Evolutionary conservation across 2,329 filamentous ascomycete species (phyloP).

Genomic region (Neocucurbitaria cava): DNA sequence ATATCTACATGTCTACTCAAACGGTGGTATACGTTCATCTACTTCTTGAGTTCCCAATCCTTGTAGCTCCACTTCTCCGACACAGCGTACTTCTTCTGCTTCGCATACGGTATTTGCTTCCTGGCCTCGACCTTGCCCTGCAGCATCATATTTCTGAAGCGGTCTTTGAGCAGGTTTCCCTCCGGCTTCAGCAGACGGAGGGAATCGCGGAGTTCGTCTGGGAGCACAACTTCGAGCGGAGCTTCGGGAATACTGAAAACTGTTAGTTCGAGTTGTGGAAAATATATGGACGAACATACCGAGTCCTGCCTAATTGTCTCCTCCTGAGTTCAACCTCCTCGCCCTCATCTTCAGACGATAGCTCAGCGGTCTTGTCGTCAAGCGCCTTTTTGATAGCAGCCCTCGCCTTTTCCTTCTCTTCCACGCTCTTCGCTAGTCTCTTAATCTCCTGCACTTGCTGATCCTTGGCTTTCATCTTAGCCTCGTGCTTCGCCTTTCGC

Average conservation of each 20-base stretch:
- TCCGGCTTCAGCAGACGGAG: constrained; percentile 74
- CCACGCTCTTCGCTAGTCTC: constrained; percentile 70
- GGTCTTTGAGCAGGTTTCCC: constrained; percentile 91
- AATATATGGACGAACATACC: constrained; percentile 36
- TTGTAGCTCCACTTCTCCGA: constrained; percentile 99
- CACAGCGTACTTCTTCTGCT: constrained; percentile 78
- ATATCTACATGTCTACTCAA: too few species aligned
- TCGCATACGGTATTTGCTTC: constrained; percentile 78
- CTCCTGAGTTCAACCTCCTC: constrained; percentile 64
- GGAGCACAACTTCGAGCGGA: constrained; percentile 57
- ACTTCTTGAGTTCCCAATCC: constrained; percentile 72
- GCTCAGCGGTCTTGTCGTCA: constrained; percentile 32
- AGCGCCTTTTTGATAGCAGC: constrained; percentile 34
- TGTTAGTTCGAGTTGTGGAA: constrained; percentile 13
- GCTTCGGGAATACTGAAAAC: constrained; percentile 71
- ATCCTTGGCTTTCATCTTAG: constrained; percentile 74
- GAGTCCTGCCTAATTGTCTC: constrained; percentile 73
- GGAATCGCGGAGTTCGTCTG: constrained; percentile 59
- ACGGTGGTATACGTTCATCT: background rate
- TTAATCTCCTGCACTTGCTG: constrained; percentile 75
- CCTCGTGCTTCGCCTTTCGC: constrained; percentile 75
- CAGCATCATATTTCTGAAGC: constrained; percentile 87
- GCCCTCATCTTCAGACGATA: constrained; percentile 42
- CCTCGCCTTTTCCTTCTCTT: constrained; percentile 62
- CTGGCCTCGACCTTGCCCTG: constrained; percentile 88